Evolutionary conservation across 192 early-diverging fungal species (phyloP), one percentile per base, ranked within the genome.

Genomic region (Podila minutissima): DNA sequence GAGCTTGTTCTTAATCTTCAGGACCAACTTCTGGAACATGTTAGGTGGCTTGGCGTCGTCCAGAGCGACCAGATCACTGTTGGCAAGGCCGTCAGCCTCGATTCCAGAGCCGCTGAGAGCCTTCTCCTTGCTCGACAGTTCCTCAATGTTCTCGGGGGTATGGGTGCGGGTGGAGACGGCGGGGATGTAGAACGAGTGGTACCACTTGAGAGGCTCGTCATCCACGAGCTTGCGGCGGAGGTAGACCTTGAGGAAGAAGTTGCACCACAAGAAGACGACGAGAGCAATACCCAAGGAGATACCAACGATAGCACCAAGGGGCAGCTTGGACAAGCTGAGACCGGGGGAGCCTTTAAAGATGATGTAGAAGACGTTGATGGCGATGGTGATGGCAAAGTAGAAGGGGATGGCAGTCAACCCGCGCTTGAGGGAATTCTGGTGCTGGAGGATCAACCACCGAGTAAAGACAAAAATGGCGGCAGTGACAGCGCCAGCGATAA

Each of bases 291-390:
- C 94, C 49, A 91, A 84, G 58, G 87, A 86, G 37, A 92, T 89
- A 49, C 89, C 92, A 59, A 93, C 74, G 59, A 90, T 83, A 29
- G 82, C 72, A 17, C 89, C 88, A 11, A 83, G 35, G 17, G 84
- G 79, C 38, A 89, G 64, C 20, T 69, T 66, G 46, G 82, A 68
- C 4, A 83, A 76, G 28, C 84, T 84, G n/a, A 79, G 69, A 33
- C 85, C 88, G 0, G 90, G 87, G 5, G 87, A 90, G 63, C 89
- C 91, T 85, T 94, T 94, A 83, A 88, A 88, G 59, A 94, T 88
- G 64, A 94, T 87, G 75, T 91, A 94, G 72, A 93, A 91, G 9
- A 87, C 82, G 50, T 88, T 87, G 81, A 95, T 88, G 58, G 85
- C 79, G 55, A 89, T 81, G 13, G 94, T 93, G 64, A 92, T 55